phyloP scores from a whole-genome alignment of 2,329 filamentous ascomycete species.

The Beauveria sp. region DNA sequence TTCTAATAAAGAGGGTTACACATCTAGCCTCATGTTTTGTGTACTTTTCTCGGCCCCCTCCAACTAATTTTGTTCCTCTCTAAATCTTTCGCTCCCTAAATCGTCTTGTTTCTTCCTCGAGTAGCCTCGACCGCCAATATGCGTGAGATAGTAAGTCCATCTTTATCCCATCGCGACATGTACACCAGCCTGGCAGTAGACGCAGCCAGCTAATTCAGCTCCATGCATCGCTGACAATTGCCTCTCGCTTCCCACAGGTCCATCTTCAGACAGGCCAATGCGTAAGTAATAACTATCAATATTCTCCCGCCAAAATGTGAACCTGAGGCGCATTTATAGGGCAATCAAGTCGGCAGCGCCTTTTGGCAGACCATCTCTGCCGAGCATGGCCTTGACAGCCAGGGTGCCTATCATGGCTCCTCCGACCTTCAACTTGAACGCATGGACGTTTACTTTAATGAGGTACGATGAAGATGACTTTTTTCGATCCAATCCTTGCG shows the following conservation, averaged over 20 bases:
- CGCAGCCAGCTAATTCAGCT: neutral
- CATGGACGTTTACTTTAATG: conserved; percentile 99
- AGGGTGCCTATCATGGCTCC: conserved; percentile 93
- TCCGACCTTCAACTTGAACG: conserved; percentile 99
- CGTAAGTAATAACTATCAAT: neutral
- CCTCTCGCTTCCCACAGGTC: neutral
- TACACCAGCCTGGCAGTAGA: no score
- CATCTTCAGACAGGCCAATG: neutral
- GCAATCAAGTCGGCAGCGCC: conserved; percentile 99
- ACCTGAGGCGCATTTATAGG: conserved; percentile 44
- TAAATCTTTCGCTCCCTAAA: neutral
- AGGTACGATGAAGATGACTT: conserved; percentile 29
- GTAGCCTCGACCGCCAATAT: neutral
- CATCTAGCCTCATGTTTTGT: neutral
- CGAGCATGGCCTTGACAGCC: conserved; percentile 94
- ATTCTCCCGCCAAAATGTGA: neutral
- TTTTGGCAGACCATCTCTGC: conserved; percentile 92
- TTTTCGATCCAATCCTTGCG: no score
- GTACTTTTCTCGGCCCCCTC: neutral
- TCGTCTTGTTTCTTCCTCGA: neutral
- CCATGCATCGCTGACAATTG: neutral
- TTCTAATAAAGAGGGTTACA: neutral
- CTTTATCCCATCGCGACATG: neutral
- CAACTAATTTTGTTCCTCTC: neutral
- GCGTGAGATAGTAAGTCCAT: neutral